A percentile compares a stretch with the other conserved stretches of the same genome.
These are phyloP conservation scores for Mortierella sp. DNA, from an alignment of 371 early-diverging fungal genomes.

Conservation along the genomic window DNA sequence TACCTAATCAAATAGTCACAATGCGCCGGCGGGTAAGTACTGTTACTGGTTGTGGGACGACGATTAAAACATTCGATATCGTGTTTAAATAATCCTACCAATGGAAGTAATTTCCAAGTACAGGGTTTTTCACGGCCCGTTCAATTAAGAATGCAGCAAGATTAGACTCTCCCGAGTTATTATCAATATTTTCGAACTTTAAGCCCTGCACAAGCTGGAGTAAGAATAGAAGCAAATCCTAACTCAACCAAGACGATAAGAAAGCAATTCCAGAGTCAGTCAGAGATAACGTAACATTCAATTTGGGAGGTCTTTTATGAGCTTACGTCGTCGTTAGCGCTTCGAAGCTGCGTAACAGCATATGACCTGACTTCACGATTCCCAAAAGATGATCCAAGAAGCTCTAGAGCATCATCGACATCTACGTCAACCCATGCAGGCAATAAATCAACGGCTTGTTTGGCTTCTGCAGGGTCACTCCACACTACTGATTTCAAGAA, in stretches of 20 bases:
- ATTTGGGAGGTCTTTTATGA: neutral
- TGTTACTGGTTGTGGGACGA: neutral
- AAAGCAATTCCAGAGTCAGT: neutral
- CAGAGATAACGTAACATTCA: neutral
- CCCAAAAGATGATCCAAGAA: constrained; percentile 90
- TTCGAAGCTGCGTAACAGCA: constrained; percentile 90
- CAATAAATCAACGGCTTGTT: constrained; percentile 91
- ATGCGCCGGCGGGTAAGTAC: neutral
- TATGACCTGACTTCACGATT: constrained; percentile 86
- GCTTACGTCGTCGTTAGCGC: constrained; percentile 93
- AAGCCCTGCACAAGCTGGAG: constrained; percentile 98
- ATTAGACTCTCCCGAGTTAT: constrained; percentile 71
- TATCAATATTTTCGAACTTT: constrained; percentile 84
- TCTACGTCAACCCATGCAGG: constrained; percentile 92
- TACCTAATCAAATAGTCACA: constrained; percentile 71
- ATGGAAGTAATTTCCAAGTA: constrained; percentile 91
- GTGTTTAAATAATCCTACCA: constrained; percentile 71
- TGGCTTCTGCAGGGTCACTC: constrained; percentile 91
- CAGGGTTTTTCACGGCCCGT: constrained; percentile 81
- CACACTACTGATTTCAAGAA: constrained; percentile 96
- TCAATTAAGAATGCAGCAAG: constrained; percentile 90
- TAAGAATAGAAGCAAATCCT: constrained; percentile 92
- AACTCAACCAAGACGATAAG: neutral
- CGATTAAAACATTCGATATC: neutral
- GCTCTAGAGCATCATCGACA: constrained; percentile 94